phyloP scores from a whole-genome alignment of 176 grass and related monocot genomes.

The Dactylis glomerata region DNA sequence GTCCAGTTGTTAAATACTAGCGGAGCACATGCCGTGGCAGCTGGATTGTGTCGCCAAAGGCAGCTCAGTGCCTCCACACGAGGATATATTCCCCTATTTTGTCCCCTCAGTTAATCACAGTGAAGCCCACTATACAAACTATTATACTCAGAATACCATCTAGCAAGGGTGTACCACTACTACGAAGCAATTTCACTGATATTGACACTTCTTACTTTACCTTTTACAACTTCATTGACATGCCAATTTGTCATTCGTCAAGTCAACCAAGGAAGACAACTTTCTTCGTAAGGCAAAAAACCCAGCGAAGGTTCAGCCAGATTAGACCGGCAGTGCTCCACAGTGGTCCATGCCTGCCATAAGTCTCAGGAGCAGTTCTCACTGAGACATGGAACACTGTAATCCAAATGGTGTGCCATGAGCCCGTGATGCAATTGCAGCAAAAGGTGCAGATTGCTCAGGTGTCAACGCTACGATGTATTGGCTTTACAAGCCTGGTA shows the following conservation, averaged over 20 bases:
- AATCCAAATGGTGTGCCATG: neutral
- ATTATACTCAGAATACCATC: neutral
- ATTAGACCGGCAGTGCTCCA: neutral
- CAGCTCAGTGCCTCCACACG: neutral
- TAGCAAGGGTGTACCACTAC: neutral
- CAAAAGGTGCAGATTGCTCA: neutral
- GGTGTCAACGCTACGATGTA: neutral
- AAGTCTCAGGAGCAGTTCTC: neutral
- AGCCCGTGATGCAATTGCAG: neutral
- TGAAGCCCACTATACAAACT: neutral
- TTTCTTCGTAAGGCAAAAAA: neutral
- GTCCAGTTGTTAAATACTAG: neutral
- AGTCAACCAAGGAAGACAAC: neutral
- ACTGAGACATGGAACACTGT: neutral
- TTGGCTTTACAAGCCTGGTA: neutral
- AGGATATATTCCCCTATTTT: conserved; percentile 13
- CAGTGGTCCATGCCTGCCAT: neutral
- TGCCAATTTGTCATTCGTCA: neutral
- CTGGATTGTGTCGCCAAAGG: neutral
- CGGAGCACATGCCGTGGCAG: neutral
- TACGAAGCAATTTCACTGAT: neutral
- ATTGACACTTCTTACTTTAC: neutral
- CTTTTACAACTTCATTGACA: neutral
- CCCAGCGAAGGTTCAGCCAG: neutral
- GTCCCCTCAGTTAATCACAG: neutral